Evolutionary conservation across 495 filamentous ascomycete genomes (phyloP), one percentile per base, ranked within the genome.

Genomic region (Cryomyces antarcticus): DNA sequence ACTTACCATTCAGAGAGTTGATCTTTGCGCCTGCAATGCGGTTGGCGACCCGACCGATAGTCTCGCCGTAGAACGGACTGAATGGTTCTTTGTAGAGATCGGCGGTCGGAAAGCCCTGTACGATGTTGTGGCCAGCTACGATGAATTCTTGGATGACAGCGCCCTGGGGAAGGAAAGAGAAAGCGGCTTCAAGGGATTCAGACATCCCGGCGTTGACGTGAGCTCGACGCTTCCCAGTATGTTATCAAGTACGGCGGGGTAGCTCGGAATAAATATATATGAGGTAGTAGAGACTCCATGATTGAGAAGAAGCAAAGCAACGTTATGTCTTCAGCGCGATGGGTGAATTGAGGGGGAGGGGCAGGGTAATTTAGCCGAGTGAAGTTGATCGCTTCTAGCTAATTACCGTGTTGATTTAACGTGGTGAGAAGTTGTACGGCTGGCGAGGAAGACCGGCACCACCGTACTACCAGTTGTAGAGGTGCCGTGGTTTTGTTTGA

Each of bases 31-130:
- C 61, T 41, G 72, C 72, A 57, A 94, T 73, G 27, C 88, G 80
- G 61, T 97, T 97, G 38, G 85, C 84, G 7, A 89, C 72, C 30
- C 88, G 80, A 17, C 88, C 88, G 54, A 97, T 94, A 33, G 82
- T 95, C 56, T 84, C 87, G 47, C 88, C 88, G 52, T 92, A 94
- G 66, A 73, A 82, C 12, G 82, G 75, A 12, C 59, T 59, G 62
- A 93, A 87, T 63, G 82, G 63, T 37, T 67, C 56, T 44, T 70
- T 68, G 64, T 95, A 95, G 39, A 74, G 68, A 2, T 73, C 67
- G 37, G 78, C 73, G 17, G 65, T 73, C 3, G 78, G 73, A 68
- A 94, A 94, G 37, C 72, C 72, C 50, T 85, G 77, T 12, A 94
- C 88, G 49, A 96, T 89, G 64, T 94, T 87, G 49, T 72, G 62